Evolutionary conservation across 305 asterid genomes (phyloP).

Genomic region (Plantago coronopus): DNA sequence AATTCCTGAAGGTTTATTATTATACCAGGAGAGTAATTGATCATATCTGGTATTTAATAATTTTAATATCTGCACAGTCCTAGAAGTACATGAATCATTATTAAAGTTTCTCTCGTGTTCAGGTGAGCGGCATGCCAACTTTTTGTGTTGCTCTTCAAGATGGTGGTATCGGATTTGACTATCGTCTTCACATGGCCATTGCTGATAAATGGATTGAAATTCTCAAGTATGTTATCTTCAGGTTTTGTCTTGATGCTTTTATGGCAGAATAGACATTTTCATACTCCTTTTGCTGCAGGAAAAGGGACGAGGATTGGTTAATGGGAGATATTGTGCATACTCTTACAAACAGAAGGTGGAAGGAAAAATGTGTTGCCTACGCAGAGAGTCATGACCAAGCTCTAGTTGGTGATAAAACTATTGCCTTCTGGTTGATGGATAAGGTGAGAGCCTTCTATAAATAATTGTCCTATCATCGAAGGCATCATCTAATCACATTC

Average conservation of each 20-base stretch:
- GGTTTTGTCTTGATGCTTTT: conserved; percentile 13
- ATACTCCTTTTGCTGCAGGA: conserved; percentile 43
- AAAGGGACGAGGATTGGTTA: conserved; percentile 95
- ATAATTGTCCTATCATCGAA: conserved; percentile 2
- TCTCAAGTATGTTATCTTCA: conserved; percentile 63
- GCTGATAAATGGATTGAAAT: conserved; percentile 98
- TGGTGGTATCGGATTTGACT: conserved; percentile 98
- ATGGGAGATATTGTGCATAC: conserved; percentile 88
- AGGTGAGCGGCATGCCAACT: conserved; percentile 99
- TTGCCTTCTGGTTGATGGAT: conserved; percentile 99
- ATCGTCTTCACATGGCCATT: conserved; percentile 97
- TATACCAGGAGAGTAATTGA: too few species aligned
- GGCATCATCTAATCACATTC: neutral
- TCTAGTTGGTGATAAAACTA: conserved; percentile 94
- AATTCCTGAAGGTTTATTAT: neutral
- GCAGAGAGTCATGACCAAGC: conserved; percentile 99
- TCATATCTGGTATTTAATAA: too few species aligned
- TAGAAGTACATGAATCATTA: neutral
- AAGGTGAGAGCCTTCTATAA: conserved; percentile 50
- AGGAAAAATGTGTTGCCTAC: conserved; percentile 81
- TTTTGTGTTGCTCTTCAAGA: conserved; percentile 88
- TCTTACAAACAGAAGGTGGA: conserved; percentile 95
- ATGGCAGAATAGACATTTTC: conserved; percentile 13
- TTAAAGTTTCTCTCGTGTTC: conserved; percentile 27
- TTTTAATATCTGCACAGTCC: neutral